These are phyloP conservation scores for Crotalaria pallida DNA, from an alignment of 306 rosid genomes.

Conservation along the genomic window DNA sequence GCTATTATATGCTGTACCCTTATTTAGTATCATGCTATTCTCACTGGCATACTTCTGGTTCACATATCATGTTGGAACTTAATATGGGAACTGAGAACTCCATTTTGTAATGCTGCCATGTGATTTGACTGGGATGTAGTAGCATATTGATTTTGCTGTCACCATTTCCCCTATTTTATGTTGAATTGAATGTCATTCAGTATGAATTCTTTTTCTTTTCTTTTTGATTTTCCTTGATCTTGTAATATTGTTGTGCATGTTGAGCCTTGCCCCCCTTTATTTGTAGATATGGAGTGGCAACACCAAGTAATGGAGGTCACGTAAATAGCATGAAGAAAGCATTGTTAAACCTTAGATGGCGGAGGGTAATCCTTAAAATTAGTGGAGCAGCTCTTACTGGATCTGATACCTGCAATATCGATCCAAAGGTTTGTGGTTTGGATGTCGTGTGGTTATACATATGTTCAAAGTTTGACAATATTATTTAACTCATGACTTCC, in stretches of 20 bases:
- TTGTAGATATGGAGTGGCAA: slow-evolving; percentile 52
- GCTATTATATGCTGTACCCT: not conserved
- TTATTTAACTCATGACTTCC: not conserved
- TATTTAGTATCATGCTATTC: not conserved
- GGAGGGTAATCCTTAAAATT: slow-evolving; percentile 89
- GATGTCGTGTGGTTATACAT: not conserved
- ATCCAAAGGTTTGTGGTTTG: slow-evolving; percentile 63
- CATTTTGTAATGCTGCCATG: not conserved
- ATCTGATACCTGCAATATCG: slow-evolving; percentile 70
- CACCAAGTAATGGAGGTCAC: slow-evolving; percentile 53
- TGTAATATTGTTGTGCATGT: not conserved
- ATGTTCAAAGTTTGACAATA: not conserved
- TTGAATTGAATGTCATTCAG: slow-evolving; percentile 13
- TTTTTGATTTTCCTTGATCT: not conserved
- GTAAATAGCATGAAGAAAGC: slow-evolving; percentile 62
- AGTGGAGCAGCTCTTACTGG: slow-evolving; percentile 94
- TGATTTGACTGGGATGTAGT: slow-evolving; percentile 1
- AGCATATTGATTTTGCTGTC: not conserved
- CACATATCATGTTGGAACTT: not conserved
- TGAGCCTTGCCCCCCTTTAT: slow-evolving; percentile 3
- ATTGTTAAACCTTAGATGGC: slow-evolving; percentile 62
- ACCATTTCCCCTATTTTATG: not conserved
- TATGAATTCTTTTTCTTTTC: not conserved
- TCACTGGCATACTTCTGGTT: not conserved
- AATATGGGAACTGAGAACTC: not conserved